These are phyloP conservation scores for Erythrophleum fordii DNA, from an alignment of 306 rosid genomes.

Conservation along the genomic window DNA sequence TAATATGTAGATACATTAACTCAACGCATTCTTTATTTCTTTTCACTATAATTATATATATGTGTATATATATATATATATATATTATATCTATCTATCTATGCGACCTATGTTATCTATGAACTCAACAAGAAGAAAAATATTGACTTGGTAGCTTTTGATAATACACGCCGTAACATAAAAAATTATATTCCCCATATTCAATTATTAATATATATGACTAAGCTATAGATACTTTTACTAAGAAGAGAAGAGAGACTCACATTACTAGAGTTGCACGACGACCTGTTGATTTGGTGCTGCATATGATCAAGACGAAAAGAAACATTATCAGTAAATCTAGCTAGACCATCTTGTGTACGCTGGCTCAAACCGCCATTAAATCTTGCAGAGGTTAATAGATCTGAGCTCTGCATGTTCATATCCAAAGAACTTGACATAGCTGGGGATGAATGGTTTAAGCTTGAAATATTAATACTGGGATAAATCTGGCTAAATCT, in stretches of 20 bases:
- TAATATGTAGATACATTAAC: background rate
- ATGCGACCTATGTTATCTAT: background rate
- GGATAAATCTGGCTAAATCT: slow-evolving; percentile 81
- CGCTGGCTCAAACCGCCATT: slow-evolving; percentile 32
- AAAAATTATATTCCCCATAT: background rate
- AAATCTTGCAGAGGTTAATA: slow-evolving; percentile 43
- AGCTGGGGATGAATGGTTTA: slow-evolving; percentile 44
- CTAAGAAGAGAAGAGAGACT: slow-evolving; percentile 31
- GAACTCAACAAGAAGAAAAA: background rate
- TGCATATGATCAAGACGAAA: slow-evolving; percentile 53
- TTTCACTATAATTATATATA: background rate
- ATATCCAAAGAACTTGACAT: slow-evolving; percentile 49
- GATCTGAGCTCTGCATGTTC: slow-evolving; percentile 59
- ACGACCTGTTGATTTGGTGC: slow-evolving; percentile 37
- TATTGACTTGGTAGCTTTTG: background rate
- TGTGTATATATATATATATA: background rate
- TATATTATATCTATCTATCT: too few species aligned
- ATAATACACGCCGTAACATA: background rate
- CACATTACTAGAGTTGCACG: slow-evolving; percentile 46
- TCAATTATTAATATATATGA: background rate
- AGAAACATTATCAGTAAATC: slow-evolving; percentile 30
- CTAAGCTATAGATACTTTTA: background rate
- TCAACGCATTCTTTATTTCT: background rate
- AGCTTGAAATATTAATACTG: slow-evolving; percentile 64
- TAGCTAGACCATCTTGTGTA: slow-evolving; percentile 27